Evolutionary conservation across 2,329 filamentous ascomycete genomes (phyloP), one percentile per base, ranked within the genome.

Genomic region (Claviceps quebecensis): DNA sequence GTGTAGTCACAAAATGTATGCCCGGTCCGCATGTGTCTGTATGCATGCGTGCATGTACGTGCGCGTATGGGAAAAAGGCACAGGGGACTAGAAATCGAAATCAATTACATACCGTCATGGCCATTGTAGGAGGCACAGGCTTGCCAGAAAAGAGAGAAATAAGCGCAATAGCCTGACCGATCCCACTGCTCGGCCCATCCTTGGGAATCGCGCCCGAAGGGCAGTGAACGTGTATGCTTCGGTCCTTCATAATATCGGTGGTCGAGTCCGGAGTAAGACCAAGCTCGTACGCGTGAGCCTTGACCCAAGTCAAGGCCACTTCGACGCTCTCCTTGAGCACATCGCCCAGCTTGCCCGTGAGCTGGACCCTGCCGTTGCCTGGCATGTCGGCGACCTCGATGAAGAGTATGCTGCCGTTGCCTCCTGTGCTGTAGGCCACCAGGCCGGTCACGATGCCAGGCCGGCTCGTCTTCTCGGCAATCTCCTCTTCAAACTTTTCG

Each of bases 371-470:
- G 37, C 93, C 93, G 52, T 80, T 84, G 44, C 93, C 93, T 0
- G 93, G 93, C 89, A 97, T 97, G 63, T 95, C 90, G 11, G 91
- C 88, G 45, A 96, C 88, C 69, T 98, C 93, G 60, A 98, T 98
- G 73, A 98, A 98, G 52, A 98, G 77, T 61, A 98, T 98, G 63
- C 86, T 90, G 56, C 93, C 93, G 65, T 96, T 91, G 47, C 89
- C 89, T 48, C 93, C 91, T 4, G 84, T 86, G 62, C 84, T 88
- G 71, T 96, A 98, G 8, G 93, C 93, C 16, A 98, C 93, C 36
- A 98, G 82, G 14, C 93, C 93, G 0, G 93, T 98, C 39, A 98
- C 91, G 52, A 98, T 86, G 52, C 93, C 93, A 1, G 93, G 91
- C 17, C 89, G 82, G 57, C 78, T 75, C 64, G 80, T 80, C 62